phyloP scores from a whole-genome alignment of 2,329 filamentous ascomycete species.

The Colletotrichum neosansevieriae region DNA sequence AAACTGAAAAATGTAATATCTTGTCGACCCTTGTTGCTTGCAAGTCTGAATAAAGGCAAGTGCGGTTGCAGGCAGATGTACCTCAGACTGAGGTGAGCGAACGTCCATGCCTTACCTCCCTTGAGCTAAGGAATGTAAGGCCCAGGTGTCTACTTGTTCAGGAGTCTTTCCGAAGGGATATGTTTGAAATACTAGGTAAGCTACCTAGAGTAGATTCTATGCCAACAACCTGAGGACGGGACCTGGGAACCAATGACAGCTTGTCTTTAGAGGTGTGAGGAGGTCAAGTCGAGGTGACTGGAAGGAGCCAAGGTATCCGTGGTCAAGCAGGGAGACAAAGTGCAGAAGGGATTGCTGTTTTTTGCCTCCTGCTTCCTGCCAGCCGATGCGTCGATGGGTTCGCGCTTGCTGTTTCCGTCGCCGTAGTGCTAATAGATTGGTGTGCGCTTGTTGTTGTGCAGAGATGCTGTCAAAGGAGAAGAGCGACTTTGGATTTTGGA shows the following conservation, averaged over 20 bases:
- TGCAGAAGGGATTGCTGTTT: not conserved
- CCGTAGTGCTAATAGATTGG: slow-evolving; percentile 19
- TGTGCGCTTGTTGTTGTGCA: not conserved
- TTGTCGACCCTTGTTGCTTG: slow-evolving; percentile 37
- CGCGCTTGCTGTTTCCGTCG: slow-evolving; percentile 1
- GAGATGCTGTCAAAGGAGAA: not conserved
- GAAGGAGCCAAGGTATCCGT: not conserved
- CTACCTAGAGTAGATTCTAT: too few relatives aligned
- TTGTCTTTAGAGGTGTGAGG: not conserved
- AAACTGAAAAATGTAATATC: slow-evolving; percentile 22
- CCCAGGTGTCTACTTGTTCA: not conserved
- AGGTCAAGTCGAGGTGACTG: slow-evolving; percentile 1
- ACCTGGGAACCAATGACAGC: too few relatives aligned
- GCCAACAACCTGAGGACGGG: too few relatives aligned
- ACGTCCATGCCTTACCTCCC: too few relatives aligned
- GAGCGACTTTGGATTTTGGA: not conserved
- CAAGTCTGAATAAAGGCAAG: slow-evolving; percentile 38
- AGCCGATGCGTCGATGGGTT: not conserved
- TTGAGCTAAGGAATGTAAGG: not conserved
- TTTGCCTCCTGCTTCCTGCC: slow-evolving; percentile 2
- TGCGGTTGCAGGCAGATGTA: slow-evolving; percentile 2
- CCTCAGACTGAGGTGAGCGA: not conserved
- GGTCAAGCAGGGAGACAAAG: slow-evolving; percentile 6
- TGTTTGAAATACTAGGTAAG: not conserved
- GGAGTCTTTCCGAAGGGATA: too few relatives aligned